A percentile compares a stretch with the other conserved stretches of the same genome.
Evolutionary conservation across 768 basidiomycete genomes (phyloP).

Genomic region (Leccinum disarticulatum): DNA sequence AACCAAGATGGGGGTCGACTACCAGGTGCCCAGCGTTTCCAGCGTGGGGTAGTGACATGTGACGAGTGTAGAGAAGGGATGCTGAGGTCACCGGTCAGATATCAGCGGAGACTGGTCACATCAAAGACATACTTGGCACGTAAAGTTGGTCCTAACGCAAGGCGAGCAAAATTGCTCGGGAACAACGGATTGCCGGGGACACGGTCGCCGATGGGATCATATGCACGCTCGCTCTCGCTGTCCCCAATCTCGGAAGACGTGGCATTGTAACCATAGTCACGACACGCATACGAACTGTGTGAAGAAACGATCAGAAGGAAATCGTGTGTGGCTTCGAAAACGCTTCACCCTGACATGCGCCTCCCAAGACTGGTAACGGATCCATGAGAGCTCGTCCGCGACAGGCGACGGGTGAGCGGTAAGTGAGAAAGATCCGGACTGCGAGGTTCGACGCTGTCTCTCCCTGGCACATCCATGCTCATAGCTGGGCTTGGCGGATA

Average conservation of each 20-base stretch:
- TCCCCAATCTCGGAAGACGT: constrained; percentile 27
- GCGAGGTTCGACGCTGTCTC: constrained; percentile 26
- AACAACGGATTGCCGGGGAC: constrained; percentile 77
- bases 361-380: constrained; percentile 29
- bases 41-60: constrained; percentile 14
- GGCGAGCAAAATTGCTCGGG: constrained; percentile 73
- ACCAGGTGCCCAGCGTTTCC: constrained; percentile 29
- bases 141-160: constrained; percentile 67
- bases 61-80: constrained; percentile 27
- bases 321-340: neutral
- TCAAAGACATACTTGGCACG: constrained; percentile 44
- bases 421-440: constrained; percentile 23
- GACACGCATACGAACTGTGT: constrained; percentile 19
- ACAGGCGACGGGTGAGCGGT: constrained; percentile 25
- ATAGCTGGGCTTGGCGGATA: constrained; percentile 23
- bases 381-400: constrained; percentile 27
- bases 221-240: constrained; percentile 32
- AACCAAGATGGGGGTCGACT: constrained; percentile 40
- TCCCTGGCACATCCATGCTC: constrained; percentile 14
- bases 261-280: constrained; percentile 11
- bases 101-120: neutral
- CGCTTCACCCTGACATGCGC: constrained; percentile 22
- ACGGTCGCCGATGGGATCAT: constrained; percentile 60
- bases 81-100: constrained; percentile 11
- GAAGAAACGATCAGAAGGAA: constrained; percentile 1